Evolutionary conservation across 495 filamentous ascomycete genomes (phyloP), one percentile per base, ranked within the genome.

Genomic region (Daldinia childiae): DNA sequence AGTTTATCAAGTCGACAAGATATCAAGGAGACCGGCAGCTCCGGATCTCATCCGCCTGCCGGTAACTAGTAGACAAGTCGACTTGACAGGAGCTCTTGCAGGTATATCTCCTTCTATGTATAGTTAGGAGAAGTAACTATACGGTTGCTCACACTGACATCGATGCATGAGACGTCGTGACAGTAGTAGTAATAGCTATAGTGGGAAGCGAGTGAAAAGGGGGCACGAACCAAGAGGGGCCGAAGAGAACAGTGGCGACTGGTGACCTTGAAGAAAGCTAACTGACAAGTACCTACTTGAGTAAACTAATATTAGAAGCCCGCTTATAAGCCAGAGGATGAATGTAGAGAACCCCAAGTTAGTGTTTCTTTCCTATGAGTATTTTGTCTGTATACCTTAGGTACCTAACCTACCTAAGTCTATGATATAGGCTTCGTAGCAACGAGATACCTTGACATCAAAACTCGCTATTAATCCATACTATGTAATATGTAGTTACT

Each of bases 211-310:
- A 61, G 41, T 43, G 57, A 6, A 54, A 54, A 56, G 30, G 34
- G 52, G 66, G 45, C 3, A 61, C 19, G 48, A 61, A 62, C 43
- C 43, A 21, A 52, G 57, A 67, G 56, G 32, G 55, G 32, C 34
- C 21, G 30, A 55, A 27, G 29, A 43, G 17, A 43, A 19, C 48
- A 6, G 27, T 32, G 38, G 41, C 14, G 27, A 39, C 41, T 21
- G 41, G 8, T 24, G 9, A 8, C 17, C 43, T 24, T 12, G 8
- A 24, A 48, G 39, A 41, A 3, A 11, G 17, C 29, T 1, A 1
- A 50, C 39, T 15, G 36, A 26, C 11, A 12, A 12, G 27, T 48
- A 58, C 36, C 38, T 59, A 24, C 64, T 43, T 60, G 52, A 59
- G 45, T 36, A 6, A 24, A 19, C 11, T 14, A 17, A 48, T 21